Conservation (phyloP, 2,329 filamentous ascomycete genomes). For the Blastomyces parvus region DNA sequence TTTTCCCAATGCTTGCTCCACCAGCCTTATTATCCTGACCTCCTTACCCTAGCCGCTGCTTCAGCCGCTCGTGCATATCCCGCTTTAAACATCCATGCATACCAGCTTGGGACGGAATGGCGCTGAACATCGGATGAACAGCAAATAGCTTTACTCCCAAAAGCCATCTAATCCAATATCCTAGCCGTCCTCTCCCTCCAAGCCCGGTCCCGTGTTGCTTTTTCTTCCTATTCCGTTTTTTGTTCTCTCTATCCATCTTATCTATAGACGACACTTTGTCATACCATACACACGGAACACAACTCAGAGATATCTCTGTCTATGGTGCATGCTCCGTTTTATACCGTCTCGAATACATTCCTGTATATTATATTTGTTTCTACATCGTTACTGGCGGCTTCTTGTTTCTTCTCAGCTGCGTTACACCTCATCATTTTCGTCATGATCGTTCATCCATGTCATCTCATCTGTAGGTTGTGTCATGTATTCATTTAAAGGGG, state of each 20-base stretch:
- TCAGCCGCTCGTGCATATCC: not conserved
- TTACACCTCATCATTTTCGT: not conserved
- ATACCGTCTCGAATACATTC: not conserved
- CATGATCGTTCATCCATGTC: not conserved
- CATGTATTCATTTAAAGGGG: too few species aligned
- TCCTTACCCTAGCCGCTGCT: not conserved
- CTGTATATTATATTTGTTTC: not conserved
- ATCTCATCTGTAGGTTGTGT: too few species aligned
- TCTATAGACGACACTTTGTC: not conserved
- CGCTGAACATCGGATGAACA: not conserved
- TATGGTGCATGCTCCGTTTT: not conserved
- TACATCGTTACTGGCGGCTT: not conserved
- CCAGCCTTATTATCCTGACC: not conserved
- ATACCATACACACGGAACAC: constrained; percentile 5
- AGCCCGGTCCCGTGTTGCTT: not conserved
- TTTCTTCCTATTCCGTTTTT: not conserved
- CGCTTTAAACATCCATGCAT: not conserved
- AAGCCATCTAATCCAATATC: not conserved
- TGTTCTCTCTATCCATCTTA: too few species aligned
- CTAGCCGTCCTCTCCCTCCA: not conserved
- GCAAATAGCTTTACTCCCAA: not conserved
- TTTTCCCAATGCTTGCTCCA: not conserved
- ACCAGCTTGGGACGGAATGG: not conserved
- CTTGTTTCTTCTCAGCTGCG: not conserved
- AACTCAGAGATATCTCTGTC: not conserved